Evolutionary conservation across 257 asterid genomes (phyloP), one percentile per base, ranked within the genome.

Genomic region (Echites panduratus): DNA sequence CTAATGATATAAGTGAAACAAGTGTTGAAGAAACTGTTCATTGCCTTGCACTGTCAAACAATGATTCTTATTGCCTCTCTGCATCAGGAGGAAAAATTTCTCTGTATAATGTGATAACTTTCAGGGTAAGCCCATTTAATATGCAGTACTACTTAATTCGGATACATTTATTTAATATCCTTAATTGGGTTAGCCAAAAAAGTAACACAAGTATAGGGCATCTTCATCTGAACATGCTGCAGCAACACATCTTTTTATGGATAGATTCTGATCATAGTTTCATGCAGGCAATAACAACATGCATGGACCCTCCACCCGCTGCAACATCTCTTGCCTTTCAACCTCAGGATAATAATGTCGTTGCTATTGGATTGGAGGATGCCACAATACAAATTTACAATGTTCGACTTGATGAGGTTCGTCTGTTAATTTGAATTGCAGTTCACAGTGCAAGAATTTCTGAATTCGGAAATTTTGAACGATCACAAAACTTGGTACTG

Each of bases 311-410:
- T 57, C 95, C 89, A 74, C 95, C 92, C 4, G 95, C 90, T 0
- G 90, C 95, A 43, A 90, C 95, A 4, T 78, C 40, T 80, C 76
- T 88, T 76, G 89, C 89, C 40, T 88, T 88, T 75, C 90, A 86
- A 70, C 95, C 96, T 56, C 81, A 72, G 80, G 92, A 88, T 79
- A 88, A 90, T 73, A 85, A 90, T 73, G 73, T 90, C 48, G 62
- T 90, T 75, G 96, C 90, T 32, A 81, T 90, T 57, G 96, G 95
- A 70, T 88, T 90, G 95, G 89, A 86, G 79, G 95, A 90, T 66
- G 69, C 88, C 66, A 75, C 91, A 35, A 79, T 89, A 77, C 89
- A 82, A 47, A 86, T 89, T 27, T 85, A 87, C 76, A 74, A 86
- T 78, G 84, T 85, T 70, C 88, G 86, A 35, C 14, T 68, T 71